Percentiles rank a stretch among this genome's conserved stretches.
These are phyloP conservation scores for Populus tomentosa DNA, from an alignment of 441 rosid species.

Conservation along the genomic window DNA sequence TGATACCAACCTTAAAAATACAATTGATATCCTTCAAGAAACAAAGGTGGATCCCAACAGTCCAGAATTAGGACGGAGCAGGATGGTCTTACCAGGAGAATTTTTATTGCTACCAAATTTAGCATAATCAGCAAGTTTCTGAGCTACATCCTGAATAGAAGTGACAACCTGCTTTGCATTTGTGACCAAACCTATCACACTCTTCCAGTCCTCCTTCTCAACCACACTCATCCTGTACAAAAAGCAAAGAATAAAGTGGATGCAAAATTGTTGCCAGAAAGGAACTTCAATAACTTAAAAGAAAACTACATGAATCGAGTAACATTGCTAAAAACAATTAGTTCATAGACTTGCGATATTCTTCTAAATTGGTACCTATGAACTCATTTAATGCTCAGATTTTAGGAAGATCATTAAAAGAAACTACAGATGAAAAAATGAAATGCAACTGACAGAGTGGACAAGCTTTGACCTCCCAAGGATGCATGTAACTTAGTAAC, in stretches of 20 bases:
- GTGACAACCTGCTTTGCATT: slow-evolving; percentile 87
- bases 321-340: background rate
- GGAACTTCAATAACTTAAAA: background rate
- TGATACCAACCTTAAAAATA: background rate
- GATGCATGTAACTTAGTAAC: background rate
- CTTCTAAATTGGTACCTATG: background rate
- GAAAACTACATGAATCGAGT: background rate
- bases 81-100: slow-evolving; percentile 38
- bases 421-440: background rate
- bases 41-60: background rate
- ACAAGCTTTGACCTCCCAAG: background rate
- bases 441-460: background rate
- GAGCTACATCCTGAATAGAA: slow-evolving; percentile 86
- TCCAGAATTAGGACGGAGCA: background rate
- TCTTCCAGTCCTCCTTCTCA: slow-evolving; percentile 90
- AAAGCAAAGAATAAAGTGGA: background rate
- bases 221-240: slow-evolving; percentile 69
- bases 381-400: background rate
- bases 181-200: slow-evolving; percentile 60
- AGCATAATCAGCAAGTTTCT: slow-evolving; percentile 82
- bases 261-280: background rate
- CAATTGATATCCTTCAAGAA: background rate
- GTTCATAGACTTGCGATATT: background rate
- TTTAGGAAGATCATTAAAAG: background rate
- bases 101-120: slow-evolving; percentile 48